Base-by-base conservation (phyloP, 2,329 filamentous ascomycete genomes). In the Diaporthe caulivora region DNA sequence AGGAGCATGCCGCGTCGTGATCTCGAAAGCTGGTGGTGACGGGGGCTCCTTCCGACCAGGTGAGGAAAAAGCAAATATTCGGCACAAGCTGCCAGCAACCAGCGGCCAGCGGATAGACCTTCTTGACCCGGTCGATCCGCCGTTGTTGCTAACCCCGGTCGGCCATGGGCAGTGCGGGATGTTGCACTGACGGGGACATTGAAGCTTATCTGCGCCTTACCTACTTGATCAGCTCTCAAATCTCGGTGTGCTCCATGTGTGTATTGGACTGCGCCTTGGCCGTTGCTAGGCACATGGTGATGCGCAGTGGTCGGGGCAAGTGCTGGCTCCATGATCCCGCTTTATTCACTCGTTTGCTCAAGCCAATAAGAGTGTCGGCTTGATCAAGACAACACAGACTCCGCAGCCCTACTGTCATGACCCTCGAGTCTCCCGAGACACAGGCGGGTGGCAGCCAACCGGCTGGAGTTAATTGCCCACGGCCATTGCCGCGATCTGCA, bases 191-290 rank as follows among this genome's bases (percentile, higher is more conserved):
- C 40, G 42, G 49, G 55, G 57, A 31, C 31, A 71, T 29, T 37
- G 72, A 64, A 67, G 49, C 55, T 71, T 55, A 60, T 37, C 49
- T 65, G 67, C 67, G 54, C 64, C 54, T 62, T 40, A 68, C 71
- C 55, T 72, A 31, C 64, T 60, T 53, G 47, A 51, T 54, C 55
- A 51, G 55, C 37, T 60, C 31, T 24, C 55, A 51, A 51, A 53
- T 51, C 44, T 42, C 55, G 24, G 44, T 58, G 55, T 49, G 37
- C 31, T 53, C 24, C 69, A 62, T 34, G 31, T 70, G 42, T 17
- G 55, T 55, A 60, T 47, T 60, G 15, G 68, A 40, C 54, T 51
- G 54, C 34, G n/a, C 29, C 47, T 67, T 53, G 62, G 62, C 47
- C 31, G n/a, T 31, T 26, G 62, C 31, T 26, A 51, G 62, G 26